Conservation (phyloP, 257 asterid genomes). For the Scutellaria baicalensis region DNA sequence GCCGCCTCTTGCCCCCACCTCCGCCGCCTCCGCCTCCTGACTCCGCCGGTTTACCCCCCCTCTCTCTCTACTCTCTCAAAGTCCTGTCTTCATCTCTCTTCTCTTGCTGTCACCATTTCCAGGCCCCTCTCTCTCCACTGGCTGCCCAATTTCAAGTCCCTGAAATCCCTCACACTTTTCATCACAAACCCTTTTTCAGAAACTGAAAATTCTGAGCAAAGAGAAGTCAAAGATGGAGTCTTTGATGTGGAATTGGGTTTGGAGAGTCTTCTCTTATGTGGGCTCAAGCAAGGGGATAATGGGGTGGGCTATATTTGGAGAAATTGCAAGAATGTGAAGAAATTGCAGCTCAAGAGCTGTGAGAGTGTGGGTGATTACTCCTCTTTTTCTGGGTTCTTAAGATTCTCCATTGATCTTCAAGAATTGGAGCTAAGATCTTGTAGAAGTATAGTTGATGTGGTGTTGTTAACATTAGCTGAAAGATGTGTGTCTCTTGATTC, state of each 20-base stretch:
- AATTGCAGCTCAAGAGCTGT: conserved; percentile 50
- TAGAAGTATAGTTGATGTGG: conserved; percentile 45
- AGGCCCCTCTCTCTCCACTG: conserved; percentile 49
- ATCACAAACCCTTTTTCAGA: conserved; percentile 20
- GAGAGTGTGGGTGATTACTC: conserved; percentile 59
- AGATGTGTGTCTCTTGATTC: conserved; percentile 37
- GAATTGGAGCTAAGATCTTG: conserved; percentile 58
- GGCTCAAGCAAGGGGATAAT: conserved; percentile 38
- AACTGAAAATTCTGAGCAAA: neutral
- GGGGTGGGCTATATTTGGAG: conserved; percentile 56
- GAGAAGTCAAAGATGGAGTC: neutral
- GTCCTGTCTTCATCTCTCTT: conserved; percentile 45
- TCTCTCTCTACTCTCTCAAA: conserved; percentile 37
- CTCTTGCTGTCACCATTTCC: conserved; percentile 36
- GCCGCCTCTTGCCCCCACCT: conserved; percentile 57
- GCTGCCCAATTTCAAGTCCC: conserved; percentile 31
- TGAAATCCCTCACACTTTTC: conserved; percentile 42
- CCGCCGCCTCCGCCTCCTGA: conserved; percentile 31
- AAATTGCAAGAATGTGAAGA: conserved; percentile 46
- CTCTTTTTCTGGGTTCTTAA: conserved; percentile 38
- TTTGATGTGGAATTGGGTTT: conserved; percentile 34
- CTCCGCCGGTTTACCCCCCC: conserved; percentile 31
- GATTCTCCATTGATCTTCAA: conserved; percentile 25
- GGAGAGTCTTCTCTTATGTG: conserved; percentile 46
- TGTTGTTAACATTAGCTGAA: conserved; percentile 42